Evolutionary conservation across 257 asterid genomes (phyloP), one percentile per base, ranked within the genome.

Genomic region (Nicotiana tomentosiformis): DNA sequence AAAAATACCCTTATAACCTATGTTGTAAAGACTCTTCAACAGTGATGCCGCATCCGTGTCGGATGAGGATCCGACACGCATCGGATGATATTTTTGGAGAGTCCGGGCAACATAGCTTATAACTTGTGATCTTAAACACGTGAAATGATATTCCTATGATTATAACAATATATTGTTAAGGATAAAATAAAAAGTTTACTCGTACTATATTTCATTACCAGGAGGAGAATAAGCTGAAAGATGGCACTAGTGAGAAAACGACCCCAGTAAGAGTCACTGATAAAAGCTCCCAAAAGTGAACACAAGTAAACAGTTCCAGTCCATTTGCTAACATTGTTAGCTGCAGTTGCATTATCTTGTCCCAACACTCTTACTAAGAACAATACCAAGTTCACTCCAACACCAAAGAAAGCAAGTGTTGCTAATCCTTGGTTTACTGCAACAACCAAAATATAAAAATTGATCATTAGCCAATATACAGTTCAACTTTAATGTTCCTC

Each of bases 251-350:
- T 93, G 17, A 89, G 83, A 82, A 87, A 94, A 10, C 98, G 92
- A 8, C 98, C 98, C 98, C 93, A 91, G 70, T 94, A 94, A 0
- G 98, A 94, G 82, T 94, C 98, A 35, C 97, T 94, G 23, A 94
- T 92, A 81, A 94, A 94, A 15, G 98, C 98, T 77, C 95, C 98
- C 1, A 94, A 15, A 20, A 94, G 87, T 0, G 98, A 91, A 91
- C 94, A 94, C 78, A 94, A 76, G 81, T 94, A 93, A 10, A 93
- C 97, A 0, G 97, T 93, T 72, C 98, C 98, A 0, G 95, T 94
- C 98, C 98, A 94, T 66, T 84, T 90, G 90, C 97, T 93, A 16
- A 94, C 97, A 26, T 88, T 93, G 49, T 94, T 91, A 20, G 98
- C 98, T 29, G 98, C 98, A 17, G 88, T 6, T 10, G 97, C 97